phyloP scores from a whole-genome alignment of 192 early-diverging fungal species.

The Rhizophagus sp. region DNA sequence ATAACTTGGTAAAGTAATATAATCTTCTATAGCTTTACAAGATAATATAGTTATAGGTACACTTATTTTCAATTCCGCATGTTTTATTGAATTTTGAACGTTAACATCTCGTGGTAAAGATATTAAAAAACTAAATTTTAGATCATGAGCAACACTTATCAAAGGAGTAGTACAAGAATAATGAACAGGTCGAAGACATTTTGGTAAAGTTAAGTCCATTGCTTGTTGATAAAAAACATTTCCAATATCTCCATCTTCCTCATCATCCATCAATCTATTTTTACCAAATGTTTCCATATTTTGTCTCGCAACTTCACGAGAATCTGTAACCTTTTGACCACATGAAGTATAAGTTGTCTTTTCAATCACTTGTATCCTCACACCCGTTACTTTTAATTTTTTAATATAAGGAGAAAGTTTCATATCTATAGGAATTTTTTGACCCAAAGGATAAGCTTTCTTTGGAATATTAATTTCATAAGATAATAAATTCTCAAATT shows the following conservation, averaged over 20 bases:
- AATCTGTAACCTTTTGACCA: not conserved
- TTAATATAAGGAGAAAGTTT: constrained; percentile 19
- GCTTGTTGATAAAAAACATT: constrained; percentile 9
- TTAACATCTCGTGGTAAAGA: not conserved
- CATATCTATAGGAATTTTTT: constrained; percentile 17
- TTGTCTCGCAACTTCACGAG: not conserved
- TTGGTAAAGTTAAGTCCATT: constrained; percentile 6
- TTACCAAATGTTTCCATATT: not conserved
- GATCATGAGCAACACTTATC: constrained; percentile 17
- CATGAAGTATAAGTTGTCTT: not conserved
- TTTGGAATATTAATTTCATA: constrained; percentile 15
- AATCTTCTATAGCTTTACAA: constrained; percentile 22
- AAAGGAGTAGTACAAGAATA: constrained; percentile 11
- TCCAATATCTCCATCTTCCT: constrained; percentile 19
- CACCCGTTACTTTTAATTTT: constrained; percentile 2
- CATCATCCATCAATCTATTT: constrained; percentile 1
- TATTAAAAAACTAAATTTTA: constrained; percentile 8
- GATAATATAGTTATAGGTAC: constrained; percentile 22
- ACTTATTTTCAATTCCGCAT: constrained; percentile 13
- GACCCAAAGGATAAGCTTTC: constrained; percentile 2
- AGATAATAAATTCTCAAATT: constrained; percentile 8
- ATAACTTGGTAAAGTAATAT: constrained; percentile 15
- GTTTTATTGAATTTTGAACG: not conserved
- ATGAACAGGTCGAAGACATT: not conserved
- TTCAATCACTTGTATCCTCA: constrained; percentile 1